These are phyloP conservation scores for Phytopythium chamaehyphon DNA, from an alignment of 352 stramenopile species.

Conservation along the genomic window DNA sequence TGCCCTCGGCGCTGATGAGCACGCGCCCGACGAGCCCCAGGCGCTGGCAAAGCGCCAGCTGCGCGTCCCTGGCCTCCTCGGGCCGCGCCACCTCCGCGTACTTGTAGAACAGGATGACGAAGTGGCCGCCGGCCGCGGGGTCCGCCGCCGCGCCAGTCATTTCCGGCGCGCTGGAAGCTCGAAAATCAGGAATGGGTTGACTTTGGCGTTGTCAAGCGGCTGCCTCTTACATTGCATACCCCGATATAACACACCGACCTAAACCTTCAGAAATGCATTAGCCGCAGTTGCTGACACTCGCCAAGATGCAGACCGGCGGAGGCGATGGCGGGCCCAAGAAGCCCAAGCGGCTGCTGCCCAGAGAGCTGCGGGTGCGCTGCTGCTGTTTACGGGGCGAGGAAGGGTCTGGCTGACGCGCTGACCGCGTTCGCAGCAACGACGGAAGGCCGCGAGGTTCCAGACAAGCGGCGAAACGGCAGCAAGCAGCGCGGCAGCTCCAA, in stretches of 20 bases:
- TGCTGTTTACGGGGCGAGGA: background rate
- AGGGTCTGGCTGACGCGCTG: constrained; percentile 3
- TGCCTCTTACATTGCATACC: no score
- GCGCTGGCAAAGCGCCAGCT: constrained; percentile 43
- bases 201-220: background rate
- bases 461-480: no score
- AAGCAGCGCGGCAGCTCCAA: constrained; percentile 2
- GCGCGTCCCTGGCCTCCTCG: constrained; percentile 35
- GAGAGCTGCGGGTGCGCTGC: constrained; percentile 57
- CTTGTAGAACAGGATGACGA: constrained; percentile 80
- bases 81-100: constrained; percentile 46
- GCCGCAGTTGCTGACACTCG: background rate
- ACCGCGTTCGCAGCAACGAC: constrained; percentile 42
- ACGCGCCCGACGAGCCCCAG: constrained; percentile 66
- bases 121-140: constrained; percentile 21
- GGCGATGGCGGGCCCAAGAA: constrained; percentile 24
- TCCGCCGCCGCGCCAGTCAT: constrained; percentile 10
- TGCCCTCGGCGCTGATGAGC: constrained; percentile 76
- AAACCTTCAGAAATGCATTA: no score
- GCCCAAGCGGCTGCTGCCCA: constrained; percentile 57
- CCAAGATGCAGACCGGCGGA: constrained; percentile 8
- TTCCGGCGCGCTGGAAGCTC: background rate
- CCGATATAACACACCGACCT: no score
- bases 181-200: constrained; percentile 9
- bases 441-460: constrained; percentile 55